Base-by-base conservation (phyloP, 2,329 filamentous ascomycete species). In the Ascochyta viciae-villosae region DNA sequence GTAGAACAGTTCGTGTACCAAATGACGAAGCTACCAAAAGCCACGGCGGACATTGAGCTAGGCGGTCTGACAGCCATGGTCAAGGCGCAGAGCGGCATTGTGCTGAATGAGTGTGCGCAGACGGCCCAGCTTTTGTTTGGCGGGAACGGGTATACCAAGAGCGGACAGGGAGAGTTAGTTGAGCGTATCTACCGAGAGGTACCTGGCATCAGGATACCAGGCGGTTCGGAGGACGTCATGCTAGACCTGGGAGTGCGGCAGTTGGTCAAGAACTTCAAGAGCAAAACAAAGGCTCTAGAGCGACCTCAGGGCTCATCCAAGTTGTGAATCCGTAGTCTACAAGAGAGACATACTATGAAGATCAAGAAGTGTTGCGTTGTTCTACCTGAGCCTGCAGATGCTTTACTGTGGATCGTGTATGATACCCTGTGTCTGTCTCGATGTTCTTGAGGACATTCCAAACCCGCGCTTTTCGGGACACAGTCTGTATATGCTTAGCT, bases 221-320 rank as follows among this genome's bases (percentile, higher is more conserved):
- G 89, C 46, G 89, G 89, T 1, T 87, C 84, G 6, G 89, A 92
- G 70, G 89, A 92, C 70, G 88, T 92, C 2, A 80, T 91, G 77
- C 77, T 90, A 10, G 89, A 91, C 74, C 76, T 91, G 37, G 85
- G 86, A 1, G 82, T 91, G 3, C 77, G 89, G 13, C 89, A 91
- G 72, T 74, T 91, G 54, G 86, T 89, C 34, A 90, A 91, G 79
- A 84, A 89, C 43, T 91, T 86, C 70, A 79, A 84, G 66, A 78
- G 75, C 12, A 84, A 87, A 75, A 85, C 81, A 3, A 83, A 82
- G 65, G 78, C 79, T 27, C 61, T 87, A 55, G 81, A 83, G 61
- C 71, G 73, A 58, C 67, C 71, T 12, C 65, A 69, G 39, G 77
- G 76, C 0, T 75, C 73, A 7, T 78, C 80, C 13, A 82, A 80